Evolutionary conservation across 2,329 filamentous ascomycete species (phyloP).

Genomic region (Thermoascus crustaceus): DNA sequence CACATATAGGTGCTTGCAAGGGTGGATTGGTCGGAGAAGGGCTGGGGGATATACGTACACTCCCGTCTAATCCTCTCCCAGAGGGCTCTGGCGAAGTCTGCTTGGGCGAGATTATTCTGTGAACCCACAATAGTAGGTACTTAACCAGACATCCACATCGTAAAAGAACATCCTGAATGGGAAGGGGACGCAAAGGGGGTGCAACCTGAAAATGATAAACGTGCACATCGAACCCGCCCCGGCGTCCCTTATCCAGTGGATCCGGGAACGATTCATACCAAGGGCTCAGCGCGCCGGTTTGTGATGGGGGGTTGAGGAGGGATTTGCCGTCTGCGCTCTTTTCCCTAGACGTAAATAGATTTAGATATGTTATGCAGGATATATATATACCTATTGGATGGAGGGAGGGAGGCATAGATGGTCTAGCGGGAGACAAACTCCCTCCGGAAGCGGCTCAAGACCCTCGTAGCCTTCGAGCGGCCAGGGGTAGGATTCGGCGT

Average conservation of each 20-base stretch:
- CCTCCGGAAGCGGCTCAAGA: slow-evolving; percentile 40
- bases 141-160: neutral
- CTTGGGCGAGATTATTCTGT: slow-evolving; percentile 52
- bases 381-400: slow-evolving; percentile 1
- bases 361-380: neutral
- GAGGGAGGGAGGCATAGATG: neutral
- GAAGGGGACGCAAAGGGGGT: neutral
- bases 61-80: slow-evolving; percentile 73
- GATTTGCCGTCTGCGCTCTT: slow-evolving; percentile 68
- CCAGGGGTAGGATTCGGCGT: slow-evolving; percentile 47
- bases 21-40: too few species aligned
- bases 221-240: slow-evolving; percentile 77
- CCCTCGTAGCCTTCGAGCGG: slow-evolving; percentile 46
- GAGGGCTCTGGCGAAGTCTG: slow-evolving; percentile 60
- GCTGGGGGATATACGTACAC: slow-evolving; percentile 45
- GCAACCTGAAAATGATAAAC: slow-evolving; percentile 65
- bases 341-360: slow-evolving; percentile 37
- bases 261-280: slow-evolving; percentile 63
- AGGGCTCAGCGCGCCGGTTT: slow-evolving; percentile 51
- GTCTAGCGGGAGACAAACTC: too few species aligned
- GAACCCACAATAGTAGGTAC: neutral
- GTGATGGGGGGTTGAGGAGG: slow-evolving; percentile 59
- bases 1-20: too few species aligned
- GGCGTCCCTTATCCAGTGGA: slow-evolving; percentile 56
- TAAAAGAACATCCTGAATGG: neutral